Evolutionary conservation across 73 alveolate genomes (phyloP).

Genomic region (Paramecium tetraurelia): DNA sequence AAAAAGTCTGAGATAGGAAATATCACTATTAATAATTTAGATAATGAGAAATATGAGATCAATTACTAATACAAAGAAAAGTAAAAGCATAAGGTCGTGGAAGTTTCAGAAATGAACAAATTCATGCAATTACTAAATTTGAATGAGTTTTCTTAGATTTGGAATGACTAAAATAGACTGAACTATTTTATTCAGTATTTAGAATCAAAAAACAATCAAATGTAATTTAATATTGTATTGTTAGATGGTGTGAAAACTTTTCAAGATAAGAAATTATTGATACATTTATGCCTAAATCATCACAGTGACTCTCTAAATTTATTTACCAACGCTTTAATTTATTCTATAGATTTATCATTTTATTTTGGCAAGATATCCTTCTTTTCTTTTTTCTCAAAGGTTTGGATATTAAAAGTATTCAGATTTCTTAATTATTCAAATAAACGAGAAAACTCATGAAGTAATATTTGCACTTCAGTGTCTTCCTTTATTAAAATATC

Average conservation of each 20-base stretch:
- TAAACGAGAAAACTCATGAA: neutral
- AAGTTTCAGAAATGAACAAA: neutral
- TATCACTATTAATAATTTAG: neutral
- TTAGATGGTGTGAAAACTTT: slow-evolving; percentile 1
- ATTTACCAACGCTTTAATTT: neutral
- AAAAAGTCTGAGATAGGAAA: neutral
- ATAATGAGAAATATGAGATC: neutral
- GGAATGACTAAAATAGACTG: neutral
- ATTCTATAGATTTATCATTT: slow-evolving; percentile 29
- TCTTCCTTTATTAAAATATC: slow-evolving; percentile 40
- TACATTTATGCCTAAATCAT: slow-evolving; percentile 12
- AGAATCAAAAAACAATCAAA: neutral
- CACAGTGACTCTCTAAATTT: slow-evolving; percentile 36
- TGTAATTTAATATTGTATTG: neutral
- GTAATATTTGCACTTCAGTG: neutral
- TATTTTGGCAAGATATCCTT: neutral
- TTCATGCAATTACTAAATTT: neutral
- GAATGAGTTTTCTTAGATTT: neutral
- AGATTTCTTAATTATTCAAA: neutral
- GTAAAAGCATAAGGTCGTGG: neutral
- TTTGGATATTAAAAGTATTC: slow-evolving; percentile 1
- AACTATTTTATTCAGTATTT: neutral
- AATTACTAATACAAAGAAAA: neutral
- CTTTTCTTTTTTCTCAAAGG: neutral
- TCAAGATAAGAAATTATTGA: neutral